These are phyloP conservation scores for Teratosphaeria nubilosa DNA, from an alignment of 2,329 filamentous ascomycete species.

Conservation along the genomic window DNA sequence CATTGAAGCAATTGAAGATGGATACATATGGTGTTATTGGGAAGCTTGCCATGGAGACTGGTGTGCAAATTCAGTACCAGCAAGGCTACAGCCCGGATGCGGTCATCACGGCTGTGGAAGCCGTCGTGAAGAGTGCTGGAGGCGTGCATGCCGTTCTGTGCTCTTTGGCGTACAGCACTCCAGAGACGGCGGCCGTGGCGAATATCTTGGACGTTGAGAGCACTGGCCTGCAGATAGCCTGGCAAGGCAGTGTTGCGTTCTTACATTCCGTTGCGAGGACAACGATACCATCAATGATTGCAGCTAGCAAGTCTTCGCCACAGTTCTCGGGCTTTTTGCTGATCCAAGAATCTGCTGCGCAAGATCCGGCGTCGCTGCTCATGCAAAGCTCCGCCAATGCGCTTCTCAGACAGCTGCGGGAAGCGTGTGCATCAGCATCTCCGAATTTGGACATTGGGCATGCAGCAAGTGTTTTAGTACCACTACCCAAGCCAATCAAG, in stretches of 20 bases:
- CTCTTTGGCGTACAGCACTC: conserved; percentile 9
- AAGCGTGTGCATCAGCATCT: neutral
- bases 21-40: conserved; percentile 12
- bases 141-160: conserved; percentile 19
- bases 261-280: conserved; percentile 13
- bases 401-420: conserved; percentile 3
- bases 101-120: conserved; percentile 8
- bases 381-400: conserved; percentile 4
- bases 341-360: neutral
- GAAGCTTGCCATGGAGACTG: conserved; percentile 14
- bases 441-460: conserved; percentile 2
- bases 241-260: conserved; percentile 17
- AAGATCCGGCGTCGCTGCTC: neutral
- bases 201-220: conserved; percentile 16
- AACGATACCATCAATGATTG: conserved; percentile 4
- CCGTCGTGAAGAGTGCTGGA: conserved; percentile 5
- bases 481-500: conserved; percentile 3
- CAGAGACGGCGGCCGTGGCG: neutral
- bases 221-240: conserved; percentile 10
- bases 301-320: neutral
- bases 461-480: conserved; percentile 4
- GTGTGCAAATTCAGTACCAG: conserved; percentile 11
- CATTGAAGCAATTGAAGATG: conserved; percentile 16
- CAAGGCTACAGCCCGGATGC: conserved; percentile 10
- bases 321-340: conserved; percentile 2